phyloP scores from a whole-genome alignment of 768 basidiomycete genomes.

The Leccinum broughii region DNA sequence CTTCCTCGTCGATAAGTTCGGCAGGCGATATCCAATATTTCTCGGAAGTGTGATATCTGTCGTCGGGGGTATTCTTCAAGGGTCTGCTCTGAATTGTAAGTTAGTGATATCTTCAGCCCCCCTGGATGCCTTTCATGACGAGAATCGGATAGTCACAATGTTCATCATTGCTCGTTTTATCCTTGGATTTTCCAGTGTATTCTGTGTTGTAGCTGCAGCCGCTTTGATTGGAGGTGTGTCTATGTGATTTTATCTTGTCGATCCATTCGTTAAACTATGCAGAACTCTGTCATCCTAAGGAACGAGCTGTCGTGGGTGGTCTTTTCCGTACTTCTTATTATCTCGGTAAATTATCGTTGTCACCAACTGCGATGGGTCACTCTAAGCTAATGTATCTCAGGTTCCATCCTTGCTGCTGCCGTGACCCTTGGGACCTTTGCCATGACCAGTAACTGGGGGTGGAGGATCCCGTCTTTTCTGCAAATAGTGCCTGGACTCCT shows the following conservation, averaged over 20 bases:
- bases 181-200: not conserved
- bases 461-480: not conserved
- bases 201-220: not conserved
- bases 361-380: not conserved
- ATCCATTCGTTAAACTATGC: not conserved
- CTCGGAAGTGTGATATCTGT: not conserved
- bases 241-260: not conserved
- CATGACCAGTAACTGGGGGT: not conserved
- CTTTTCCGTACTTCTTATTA: not conserved
- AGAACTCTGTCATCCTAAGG: not conserved
- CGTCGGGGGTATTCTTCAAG: not conserved
- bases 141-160: not conserved
- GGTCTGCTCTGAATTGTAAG: not conserved
- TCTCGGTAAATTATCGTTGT: not conserved
- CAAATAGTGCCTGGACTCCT: not conserved
- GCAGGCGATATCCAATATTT: not conserved
- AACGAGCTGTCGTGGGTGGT: not conserved
- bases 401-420: not conserved
- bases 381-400: not conserved
- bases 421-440: not conserved
- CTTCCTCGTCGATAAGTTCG: not conserved
- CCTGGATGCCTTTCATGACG: not conserved
- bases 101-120: not conserved
- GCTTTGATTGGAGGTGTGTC: not conserved
- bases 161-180: not conserved